phyloP scores from a whole-genome alignment of 805 yeast species.

The Saccharomycopsis microspora region DNA sequence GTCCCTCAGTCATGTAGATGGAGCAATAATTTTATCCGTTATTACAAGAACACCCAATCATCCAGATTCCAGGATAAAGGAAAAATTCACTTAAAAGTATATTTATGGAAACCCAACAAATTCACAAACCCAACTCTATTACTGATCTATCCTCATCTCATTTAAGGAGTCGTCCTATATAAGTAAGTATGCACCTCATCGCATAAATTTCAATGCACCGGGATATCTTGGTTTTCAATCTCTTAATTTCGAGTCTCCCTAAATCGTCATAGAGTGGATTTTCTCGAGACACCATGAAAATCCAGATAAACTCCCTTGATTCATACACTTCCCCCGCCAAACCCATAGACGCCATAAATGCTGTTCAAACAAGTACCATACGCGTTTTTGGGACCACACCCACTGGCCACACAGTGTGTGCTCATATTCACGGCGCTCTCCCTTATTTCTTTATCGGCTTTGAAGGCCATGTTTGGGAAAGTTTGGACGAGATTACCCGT shows the following conservation, averaged over 20 bases:
- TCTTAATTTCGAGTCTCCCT: too few species aligned
- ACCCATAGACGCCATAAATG: constrained; percentile 20
- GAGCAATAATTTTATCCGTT: background rate
- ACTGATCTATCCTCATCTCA: too few species aligned
- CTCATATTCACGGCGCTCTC: constrained; percentile 75
- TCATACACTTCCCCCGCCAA: constrained; percentile 41
- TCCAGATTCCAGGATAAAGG: too few species aligned
- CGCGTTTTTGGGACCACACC: constrained; percentile 65
- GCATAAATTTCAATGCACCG: too few species aligned
- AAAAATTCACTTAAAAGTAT: too few species aligned
- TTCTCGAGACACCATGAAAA: constrained; percentile 18
- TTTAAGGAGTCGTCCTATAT: too few species aligned
- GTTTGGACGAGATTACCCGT: constrained; percentile 20
- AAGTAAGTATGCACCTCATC: too few species aligned
- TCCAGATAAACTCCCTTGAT: constrained; percentile 57
- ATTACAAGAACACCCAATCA: too few species aligned
- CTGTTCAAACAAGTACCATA: constrained; percentile 27
- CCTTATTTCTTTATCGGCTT: constrained; percentile 69
- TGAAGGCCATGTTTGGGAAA: constrained; percentile 20
- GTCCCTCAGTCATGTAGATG: constrained; percentile 6
- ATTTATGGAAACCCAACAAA: too few species aligned
- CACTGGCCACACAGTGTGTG: constrained; percentile 44
- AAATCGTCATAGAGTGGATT: too few species aligned
- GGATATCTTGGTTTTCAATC: too few species aligned
- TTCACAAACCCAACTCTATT: too few species aligned